phyloP scores from a whole-genome alignment of 2,329 filamentous ascomycete genomes.

The Blastomyces gilchristii region DNA sequence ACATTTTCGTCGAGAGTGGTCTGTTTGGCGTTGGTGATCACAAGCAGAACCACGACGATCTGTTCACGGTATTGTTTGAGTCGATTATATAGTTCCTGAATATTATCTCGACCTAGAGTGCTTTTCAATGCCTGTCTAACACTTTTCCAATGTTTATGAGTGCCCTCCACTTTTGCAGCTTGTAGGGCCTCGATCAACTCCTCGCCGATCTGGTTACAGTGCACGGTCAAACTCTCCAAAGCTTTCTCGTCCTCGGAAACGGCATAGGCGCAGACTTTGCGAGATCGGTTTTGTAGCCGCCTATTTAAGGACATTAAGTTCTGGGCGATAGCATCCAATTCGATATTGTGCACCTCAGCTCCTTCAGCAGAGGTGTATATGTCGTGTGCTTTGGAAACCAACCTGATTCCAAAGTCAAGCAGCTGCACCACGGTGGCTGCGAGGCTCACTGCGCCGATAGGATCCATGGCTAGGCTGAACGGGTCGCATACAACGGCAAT shows the following conservation, averaged over 20 bases:
- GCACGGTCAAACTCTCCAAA: constrained; percentile 8
- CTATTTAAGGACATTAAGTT: constrained; percentile 8
- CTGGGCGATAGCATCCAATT: constrained; percentile 11
- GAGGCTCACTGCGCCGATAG: constrained; percentile 9
- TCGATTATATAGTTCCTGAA: constrained; percentile 9
- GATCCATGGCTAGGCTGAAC: constrained; percentile 1
- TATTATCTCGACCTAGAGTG: constrained; percentile 8
- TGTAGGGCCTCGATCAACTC: constrained; percentile 7
- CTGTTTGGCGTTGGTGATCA: constrained; percentile 2
- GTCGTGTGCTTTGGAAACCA: constrained; percentile 6
- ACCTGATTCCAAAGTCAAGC: constrained; percentile 10
- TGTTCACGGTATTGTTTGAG: not conserved
- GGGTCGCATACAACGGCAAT: not conserved
- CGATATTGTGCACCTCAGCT: constrained; percentile 11
- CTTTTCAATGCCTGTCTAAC: constrained; percentile 9
- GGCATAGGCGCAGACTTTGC: not conserved
- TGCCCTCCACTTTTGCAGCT: constrained; percentile 7
- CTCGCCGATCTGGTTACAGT: constrained; percentile 10
- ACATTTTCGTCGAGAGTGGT: not conserved
- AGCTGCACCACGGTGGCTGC: constrained; percentile 13
- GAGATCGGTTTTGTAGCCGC: not conserved
- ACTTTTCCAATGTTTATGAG: constrained; percentile 11
- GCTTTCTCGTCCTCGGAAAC: constrained; percentile 9
- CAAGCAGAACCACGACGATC: constrained; percentile 4
- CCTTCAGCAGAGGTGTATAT: constrained; percentile 8